Base-by-base conservation (phyloP, 208 protist species). In the Acanthamoeba culbertsoni region DNA sequence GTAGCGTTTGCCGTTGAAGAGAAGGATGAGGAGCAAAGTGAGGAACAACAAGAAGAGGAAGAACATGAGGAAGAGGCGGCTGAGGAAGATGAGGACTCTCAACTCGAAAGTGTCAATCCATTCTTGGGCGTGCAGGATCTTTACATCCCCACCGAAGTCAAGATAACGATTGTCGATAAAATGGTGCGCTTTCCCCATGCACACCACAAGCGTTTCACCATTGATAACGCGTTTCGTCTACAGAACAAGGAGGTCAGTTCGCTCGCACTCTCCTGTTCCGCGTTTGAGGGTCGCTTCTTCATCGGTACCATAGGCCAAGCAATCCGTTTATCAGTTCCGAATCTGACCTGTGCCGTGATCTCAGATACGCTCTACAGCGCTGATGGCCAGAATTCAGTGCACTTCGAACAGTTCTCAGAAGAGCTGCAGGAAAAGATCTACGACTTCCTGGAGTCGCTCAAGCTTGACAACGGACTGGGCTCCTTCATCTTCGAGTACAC, bases 361-460 rank as follows among this genome's bases (percentile, higher is more conserved):
- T n/a, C 68, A 79, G 68, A 79, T 28, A 79, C 68, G 26, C 68
- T 79, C 12, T 79, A 79, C 68, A 79, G 68, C 68, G 68, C 68
- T 12, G 68, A 79, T 28, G 68, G 68, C 37, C 23, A 79, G 68
- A 20, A 79, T 23, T 20, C 68, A 0, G 37, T 79, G 6, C 68
- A 79, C 40, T 79, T 79, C 20, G 68, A 79, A 42, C 68, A 51
- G 68, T 46, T 79, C 68, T 79, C 68, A 42, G 42, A 43, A 14
- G 68, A 46, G 26, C 68, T 79, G 68, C 68, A 79, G 68, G 33
- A 43, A n/a, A 79, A 79, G 68, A 79, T 79, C 68, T 79, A 79
- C 26, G 68, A 79, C 68, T 79, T 51, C 42, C 68, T 79, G 14
- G 37, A 79, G 40, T 79, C 68, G 5, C 68, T 79, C 68, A 79